A percentile compares a stretch with the other conserved stretches of the same genome.
Evolutionary conservation across 2,329 filamentous ascomycete species (phyloP).

Genomic region (Colletotrichum falcatum): DNA sequence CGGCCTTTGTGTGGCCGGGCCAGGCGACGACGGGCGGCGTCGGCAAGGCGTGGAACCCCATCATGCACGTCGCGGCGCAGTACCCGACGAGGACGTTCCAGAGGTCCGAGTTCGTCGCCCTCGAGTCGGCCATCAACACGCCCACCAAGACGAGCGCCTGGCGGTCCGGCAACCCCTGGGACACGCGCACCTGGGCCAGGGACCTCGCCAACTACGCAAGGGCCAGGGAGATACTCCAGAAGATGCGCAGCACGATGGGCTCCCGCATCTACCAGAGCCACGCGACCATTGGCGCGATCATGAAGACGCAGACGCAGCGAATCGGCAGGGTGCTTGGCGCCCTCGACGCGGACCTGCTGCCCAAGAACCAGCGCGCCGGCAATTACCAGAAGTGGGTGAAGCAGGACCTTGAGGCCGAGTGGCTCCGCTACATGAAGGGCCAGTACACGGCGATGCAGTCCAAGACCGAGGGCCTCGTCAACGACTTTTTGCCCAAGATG

Average conservation of each 20-base stretch:
- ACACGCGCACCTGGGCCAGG: neutral
- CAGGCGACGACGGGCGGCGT: neutral
- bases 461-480: constrained; percentile 22
- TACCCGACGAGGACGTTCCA: constrained; percentile 13
- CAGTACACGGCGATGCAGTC: constrained; percentile 30
- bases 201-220: neutral
- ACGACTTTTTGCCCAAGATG: neutral
- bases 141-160: constrained; percentile 7
- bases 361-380: constrained; percentile 13
- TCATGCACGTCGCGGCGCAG: constrained; percentile 9
- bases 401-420: constrained; percentile 14
- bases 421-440: constrained; percentile 20
- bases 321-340: constrained; percentile 33
- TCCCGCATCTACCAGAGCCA: constrained; percentile 22
- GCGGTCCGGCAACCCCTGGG: constrained; percentile 1
- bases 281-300: constrained; percentile 12
- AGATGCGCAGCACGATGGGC: constrained; percentile 19
- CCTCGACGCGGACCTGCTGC: constrained; percentile 37
- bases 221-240: constrained; percentile 1
- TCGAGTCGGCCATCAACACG: constrained; percentile 18
- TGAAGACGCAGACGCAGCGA: constrained; percentile 27
- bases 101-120: constrained; percentile 5
- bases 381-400: neutral
- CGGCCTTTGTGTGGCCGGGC: constrained; percentile 8
- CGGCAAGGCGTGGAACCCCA: constrained; percentile 5